These are phyloP conservation scores for Plasmodium reichenowi DNA, from an alignment of 169 alveolate species.

Conservation along the genomic window DNA sequence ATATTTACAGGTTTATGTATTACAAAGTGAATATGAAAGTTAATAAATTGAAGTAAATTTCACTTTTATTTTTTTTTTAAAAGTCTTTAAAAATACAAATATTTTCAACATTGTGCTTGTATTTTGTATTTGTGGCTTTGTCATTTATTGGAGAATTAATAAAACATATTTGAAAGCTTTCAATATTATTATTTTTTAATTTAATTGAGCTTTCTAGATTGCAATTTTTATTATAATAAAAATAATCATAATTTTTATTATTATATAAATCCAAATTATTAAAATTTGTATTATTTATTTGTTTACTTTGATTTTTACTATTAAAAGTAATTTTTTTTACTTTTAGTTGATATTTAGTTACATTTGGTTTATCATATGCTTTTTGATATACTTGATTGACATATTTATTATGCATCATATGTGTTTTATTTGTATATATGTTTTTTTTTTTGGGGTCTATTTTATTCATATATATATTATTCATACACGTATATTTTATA, in stretches of 20 bases:
- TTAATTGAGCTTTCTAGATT: constrained; percentile 16
- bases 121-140: constrained; percentile 9
- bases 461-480: too few relatives aligned
- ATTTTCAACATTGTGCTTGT: constrained; percentile 34
- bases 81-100: constrained; percentile 64
- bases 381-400: constrained; percentile 1
- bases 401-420: constrained; percentile 3
- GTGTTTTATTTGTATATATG: neutral
- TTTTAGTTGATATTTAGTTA: constrained; percentile 26
- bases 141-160: constrained; percentile 17
- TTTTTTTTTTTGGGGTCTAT: too few relatives aligned
- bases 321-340: constrained; percentile 40
- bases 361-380: neutral
- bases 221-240: constrained; percentile 4
- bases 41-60: neutral
- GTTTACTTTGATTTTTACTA: constrained; percentile 1
- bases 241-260: neutral
- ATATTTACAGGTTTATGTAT: constrained; percentile 6
- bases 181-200: constrained; percentile 58
- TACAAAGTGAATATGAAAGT: neutral
- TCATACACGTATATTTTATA: too few relatives aligned
- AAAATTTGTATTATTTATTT: neutral
- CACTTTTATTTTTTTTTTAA: neutral
- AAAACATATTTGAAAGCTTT: constrained; percentile 72
- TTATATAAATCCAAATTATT: constrained; percentile 1